These are phyloP conservation scores for Suillus subalutaceus DNA, from an alignment of 768 basidiomycete genomes.

Conservation along the genomic window DNA sequence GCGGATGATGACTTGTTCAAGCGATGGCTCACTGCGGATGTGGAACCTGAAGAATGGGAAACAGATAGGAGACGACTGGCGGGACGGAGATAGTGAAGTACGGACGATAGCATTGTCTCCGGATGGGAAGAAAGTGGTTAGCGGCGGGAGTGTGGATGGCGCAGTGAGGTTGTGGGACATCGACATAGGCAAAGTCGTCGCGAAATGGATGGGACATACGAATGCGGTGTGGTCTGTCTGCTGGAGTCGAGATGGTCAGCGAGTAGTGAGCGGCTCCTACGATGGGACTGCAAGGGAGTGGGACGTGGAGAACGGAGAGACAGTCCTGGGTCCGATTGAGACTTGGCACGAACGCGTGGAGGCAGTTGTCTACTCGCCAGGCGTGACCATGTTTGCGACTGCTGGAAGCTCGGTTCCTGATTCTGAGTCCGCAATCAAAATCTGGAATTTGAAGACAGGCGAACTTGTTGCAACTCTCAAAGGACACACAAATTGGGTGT, in stretches of 20 bases:
- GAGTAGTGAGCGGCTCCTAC: background rate
- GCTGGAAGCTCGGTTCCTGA: background rate
- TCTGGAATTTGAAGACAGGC: background rate
- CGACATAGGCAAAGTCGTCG: background rate
- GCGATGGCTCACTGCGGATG: background rate
- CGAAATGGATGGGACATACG: background rate
- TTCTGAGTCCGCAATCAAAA: background rate
- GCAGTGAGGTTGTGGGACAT: background rate
- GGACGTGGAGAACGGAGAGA: background rate
- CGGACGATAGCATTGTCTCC: background rate
- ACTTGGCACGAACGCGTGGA: background rate
- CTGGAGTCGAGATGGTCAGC: background rate
- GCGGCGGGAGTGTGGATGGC: background rate
- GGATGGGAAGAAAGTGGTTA: background rate
- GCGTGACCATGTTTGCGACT: background rate
- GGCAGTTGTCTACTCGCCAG: background rate
- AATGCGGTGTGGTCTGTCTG: background rate
- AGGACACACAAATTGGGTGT: background rate
- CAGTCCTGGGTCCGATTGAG: background rate
- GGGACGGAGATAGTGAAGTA: background rate
- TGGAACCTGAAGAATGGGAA: background rate
- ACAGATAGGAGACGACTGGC: background rate
- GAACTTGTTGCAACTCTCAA: background rate
- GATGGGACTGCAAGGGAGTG: background rate
- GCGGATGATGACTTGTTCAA: background rate